Evolutionary conservation across 805 yeast genomes (phyloP), one percentile per base, ranked within the genome.

Genomic region (Ogataea kodamae): DNA sequence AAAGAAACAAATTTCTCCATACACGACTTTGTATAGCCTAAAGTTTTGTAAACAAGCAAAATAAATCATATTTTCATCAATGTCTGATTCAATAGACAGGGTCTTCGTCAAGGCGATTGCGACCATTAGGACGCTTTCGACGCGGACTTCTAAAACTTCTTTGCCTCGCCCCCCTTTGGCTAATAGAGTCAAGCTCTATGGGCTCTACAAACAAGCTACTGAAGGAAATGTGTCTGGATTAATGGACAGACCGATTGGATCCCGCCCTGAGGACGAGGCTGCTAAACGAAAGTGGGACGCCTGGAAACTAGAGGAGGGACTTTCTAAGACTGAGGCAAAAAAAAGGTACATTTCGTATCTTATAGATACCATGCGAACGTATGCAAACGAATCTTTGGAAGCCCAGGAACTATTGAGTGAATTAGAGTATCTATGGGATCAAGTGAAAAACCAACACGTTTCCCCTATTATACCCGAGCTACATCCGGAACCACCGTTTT

Each of bases 151-250:
- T 26, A 67, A 74, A 40, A 78, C 78, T 10, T 64, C 80, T 7
- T 61, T 83, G 18, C 87, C 89, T 1, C 68, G 89, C 17, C 95
- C 95, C 0, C 88, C 92, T 0, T 71, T 83, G 2, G 81, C 78
- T 33, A 73, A 67, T 40, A 58, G 95, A 20, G 76, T 81, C 38
- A 69, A 68, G 43, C 66, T 86, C 4, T 86, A 86, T 55, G 95
- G 95, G 0, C 67, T 86, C 31, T 86, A 85, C 61, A 87, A 86
- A 50, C 96, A 86, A 54, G 89, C 95, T 2, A 86, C 94, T 5
- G 90, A 84, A 57, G 96, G 96, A 6, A 77, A 86, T 54, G 87
- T 83, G 6, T 72, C 70, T 29, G 80, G 80, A 2, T 66, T 81
- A 25, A 71, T 82, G 76, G 70, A 72, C 2, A 62, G 87, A 28